phyloP scores from a whole-genome alignment of 2,329 filamentous ascomycete genomes.

The Taxawa tesnikishii region DNA sequence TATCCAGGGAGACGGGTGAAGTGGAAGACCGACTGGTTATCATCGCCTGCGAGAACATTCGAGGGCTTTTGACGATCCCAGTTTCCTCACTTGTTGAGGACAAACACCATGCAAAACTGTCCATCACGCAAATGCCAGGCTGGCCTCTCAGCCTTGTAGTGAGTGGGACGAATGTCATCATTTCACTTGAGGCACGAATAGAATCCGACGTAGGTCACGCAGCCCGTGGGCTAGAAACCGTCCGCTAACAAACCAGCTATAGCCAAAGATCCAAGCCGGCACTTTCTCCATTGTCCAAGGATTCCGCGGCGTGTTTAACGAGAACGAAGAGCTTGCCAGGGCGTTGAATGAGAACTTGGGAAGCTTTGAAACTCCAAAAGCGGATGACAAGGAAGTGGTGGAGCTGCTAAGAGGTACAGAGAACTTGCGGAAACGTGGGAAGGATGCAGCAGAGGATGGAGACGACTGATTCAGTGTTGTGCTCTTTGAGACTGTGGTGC shows the following conservation, averaged over 20 bases:
- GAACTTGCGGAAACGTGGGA: conserved; percentile 36
- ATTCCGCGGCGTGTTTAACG: neutral
- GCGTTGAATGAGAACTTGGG: conserved; percentile 5
- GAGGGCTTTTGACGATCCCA: conserved; percentile 49
- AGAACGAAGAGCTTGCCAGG: neutral
- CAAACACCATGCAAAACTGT: no score
- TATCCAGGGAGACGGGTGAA: no score
- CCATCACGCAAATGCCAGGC: no score
- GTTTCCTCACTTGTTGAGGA: conserved; percentile 16
- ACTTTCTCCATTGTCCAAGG: neutral
- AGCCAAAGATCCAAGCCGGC: no score
- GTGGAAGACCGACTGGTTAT: conserved; percentile 14
- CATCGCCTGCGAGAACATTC: conserved; percentile 31
- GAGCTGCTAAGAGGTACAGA: conserved; percentile 34
- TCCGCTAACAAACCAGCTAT: no score
- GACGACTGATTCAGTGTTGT: no score
- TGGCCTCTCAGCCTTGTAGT: conserved; percentile 51
- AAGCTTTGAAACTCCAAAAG: conserved; percentile 10
- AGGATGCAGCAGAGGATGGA: neutral
- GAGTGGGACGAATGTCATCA: conserved; percentile 11
- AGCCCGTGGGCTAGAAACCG: no score
- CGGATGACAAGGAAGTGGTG: conserved; percentile 26
- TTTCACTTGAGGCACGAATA: conserved; percentile 4
- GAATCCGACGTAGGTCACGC: no score
- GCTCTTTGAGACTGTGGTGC: no score